Evolutionary conservation across 495 filamentous ascomycete genomes (phyloP), one percentile per base, ranked within the genome.

Genomic region (Aspergillus mulundensis): DNA sequence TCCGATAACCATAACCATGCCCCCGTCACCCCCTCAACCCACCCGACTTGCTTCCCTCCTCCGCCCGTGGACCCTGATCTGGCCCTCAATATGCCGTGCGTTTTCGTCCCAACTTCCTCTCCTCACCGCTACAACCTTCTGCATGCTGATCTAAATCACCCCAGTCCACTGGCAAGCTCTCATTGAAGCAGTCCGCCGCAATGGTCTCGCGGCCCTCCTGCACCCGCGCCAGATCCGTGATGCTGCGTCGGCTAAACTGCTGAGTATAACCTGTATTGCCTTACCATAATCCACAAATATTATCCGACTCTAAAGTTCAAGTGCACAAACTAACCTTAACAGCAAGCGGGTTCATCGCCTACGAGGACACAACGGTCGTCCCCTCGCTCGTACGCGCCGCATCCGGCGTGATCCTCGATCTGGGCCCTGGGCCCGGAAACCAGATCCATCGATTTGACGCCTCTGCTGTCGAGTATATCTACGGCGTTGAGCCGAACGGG

Each of bases 361-460:
- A 60, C 45, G 74, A 77, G 66, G 43, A 70, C 51, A 75, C 72
- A 14, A 77, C 72, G 21, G 25, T 57, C 39, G 63, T 80, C 25
- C 77, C 77, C 21, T 62, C 63, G 1, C 70, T 81, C 42, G 65
- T 80, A 1, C 25, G 45, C 16, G 30, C 61, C 44, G 73, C 74
- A 18, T 18, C 39, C 5, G 77, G 79, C 51, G 58, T 63, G 8
- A 58, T 81, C 30, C 67, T 82, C 40, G 79, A 82, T 55, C 66
- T 81, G 7, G 79, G 78, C 30, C 72, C 77, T 2, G 78, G 77
- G 7, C 58, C 67, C 40, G 79, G 78, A 0, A 74, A 73, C 36
- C 79, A 80, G 23, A 61, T 81, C 1, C 65, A 67, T 4, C 75
- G 71, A 25, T 77, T 64, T 28, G 66, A 75, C 59, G 18, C 54